Base-by-base conservation (phyloP, 148 eudicot genomes). In the Camellia lanceoleosa region DNA sequence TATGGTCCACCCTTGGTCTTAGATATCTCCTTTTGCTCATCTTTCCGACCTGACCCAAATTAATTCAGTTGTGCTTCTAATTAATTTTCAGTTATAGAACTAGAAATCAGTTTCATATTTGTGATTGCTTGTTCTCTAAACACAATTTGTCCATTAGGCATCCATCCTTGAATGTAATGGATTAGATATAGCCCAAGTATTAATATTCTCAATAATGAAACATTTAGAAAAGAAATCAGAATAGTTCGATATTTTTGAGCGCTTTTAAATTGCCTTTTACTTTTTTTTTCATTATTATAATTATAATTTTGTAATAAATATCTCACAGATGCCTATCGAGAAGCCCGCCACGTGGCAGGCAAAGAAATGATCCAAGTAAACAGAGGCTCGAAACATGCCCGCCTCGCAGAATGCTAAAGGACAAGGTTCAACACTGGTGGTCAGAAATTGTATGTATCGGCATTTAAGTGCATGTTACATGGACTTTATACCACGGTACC, bases 281-380 rank as follows among this genome's bases (percentile, higher is more conserved):
- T 74, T 73, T 38, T 38, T 14, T 71, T 78, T 73, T 74, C 23
- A 23, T 23, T 23, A 23, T 23, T 23, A 23, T 23, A 23, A 23
- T 58, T 68, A 1, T 62, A 68, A 15, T 62, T 51, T 60, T 77
- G 38, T 46, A 61, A 62, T 15, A 66, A 69, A 23, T 47, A 78
- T 69, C 78, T 73, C 74, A 69, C 91, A 96, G 99, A 90, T 96
- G 99, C 99, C 99, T 51, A 96, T 89, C 47, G 88, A 82, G 99
- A 96, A 90, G 99, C 99, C 52, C 93, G 99, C 81, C 99, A 96
- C 78, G 98, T 93, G 61, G 99, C 98, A 87, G 91, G 75, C 99
- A 96, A 85, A 88, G 79, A 87, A 91, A 86, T 84, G 90, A 92
- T 79, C 98, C 99, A 11, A 83, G 88, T 76, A 89, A 91, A 84